Conservation (phyloP, 805 yeast genomes). For the Saccharomyces jurei region DNA sequence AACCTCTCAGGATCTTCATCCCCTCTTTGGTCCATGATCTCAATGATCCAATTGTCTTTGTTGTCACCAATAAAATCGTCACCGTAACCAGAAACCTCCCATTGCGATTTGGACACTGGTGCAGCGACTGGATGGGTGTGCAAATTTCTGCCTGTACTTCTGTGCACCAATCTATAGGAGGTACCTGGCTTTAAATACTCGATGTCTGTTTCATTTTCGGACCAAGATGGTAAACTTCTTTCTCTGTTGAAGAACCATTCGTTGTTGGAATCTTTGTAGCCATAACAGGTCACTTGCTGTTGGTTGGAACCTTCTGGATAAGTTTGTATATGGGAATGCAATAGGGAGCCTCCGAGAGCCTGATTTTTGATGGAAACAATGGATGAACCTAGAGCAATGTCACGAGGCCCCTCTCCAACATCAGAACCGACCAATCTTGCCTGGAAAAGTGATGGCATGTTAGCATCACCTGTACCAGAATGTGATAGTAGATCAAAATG, state of each 20-base stretch:
- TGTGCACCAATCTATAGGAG: slow-evolving; percentile 64
- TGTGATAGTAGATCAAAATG: slow-evolving; percentile 68
- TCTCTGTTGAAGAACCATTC: slow-evolving; percentile 66
- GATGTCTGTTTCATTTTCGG: slow-evolving; percentile 24
- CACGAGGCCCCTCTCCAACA: slow-evolving; percentile 63
- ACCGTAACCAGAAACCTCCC: slow-evolving; percentile 88
- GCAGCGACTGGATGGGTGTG: slow-evolving; percentile 79
- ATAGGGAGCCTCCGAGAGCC: slow-evolving; percentile 64
- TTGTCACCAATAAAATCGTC: slow-evolving; percentile 59
- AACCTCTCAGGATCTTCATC: slow-evolving; percentile 43
- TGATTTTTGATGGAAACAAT: slow-evolving; percentile 45
- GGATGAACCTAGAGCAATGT: slow-evolving; percentile 54
- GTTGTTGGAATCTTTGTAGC: slow-evolving; percentile 81
- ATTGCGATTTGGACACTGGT: slow-evolving; percentile 55
- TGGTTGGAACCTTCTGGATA: slow-evolving; percentile 91
- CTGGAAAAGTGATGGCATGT: slow-evolving; percentile 75
- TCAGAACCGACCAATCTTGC: slow-evolving; percentile 63
- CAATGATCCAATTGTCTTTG: slow-evolving; percentile 87
- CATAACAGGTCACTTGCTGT: slow-evolving; percentile 91
- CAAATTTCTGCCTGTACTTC: slow-evolving; percentile 59
- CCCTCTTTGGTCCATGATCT: slow-evolving; percentile 59
- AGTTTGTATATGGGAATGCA: slow-evolving; percentile 80
- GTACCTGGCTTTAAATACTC: slow-evolving; percentile 51
- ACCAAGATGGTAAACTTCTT: slow-evolving; percentile 33
- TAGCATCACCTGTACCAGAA: slow-evolving; percentile 75